phyloP scores from a whole-genome alignment of 305 asterid species.

The Striga hermonthica region DNA sequence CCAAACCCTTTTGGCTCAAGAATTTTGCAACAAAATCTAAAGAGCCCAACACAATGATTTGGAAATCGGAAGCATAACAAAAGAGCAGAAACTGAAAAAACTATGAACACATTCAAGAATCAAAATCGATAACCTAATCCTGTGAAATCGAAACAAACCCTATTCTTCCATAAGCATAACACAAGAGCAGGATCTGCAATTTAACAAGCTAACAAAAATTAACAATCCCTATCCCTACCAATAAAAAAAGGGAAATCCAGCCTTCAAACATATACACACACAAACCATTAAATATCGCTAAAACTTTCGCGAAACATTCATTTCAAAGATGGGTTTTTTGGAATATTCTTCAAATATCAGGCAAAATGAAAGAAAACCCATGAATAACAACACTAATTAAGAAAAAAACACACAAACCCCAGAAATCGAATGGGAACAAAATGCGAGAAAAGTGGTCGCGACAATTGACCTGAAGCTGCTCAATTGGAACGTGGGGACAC shows the following conservation, averaged over 20 bases:
- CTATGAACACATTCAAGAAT: background rate
- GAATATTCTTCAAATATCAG: background rate
- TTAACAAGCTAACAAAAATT: conserved; percentile 1
- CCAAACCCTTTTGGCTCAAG: background rate
- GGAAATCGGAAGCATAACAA: background rate
- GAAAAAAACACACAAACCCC: conserved; percentile 11
- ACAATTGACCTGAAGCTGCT: conserved; percentile 72
- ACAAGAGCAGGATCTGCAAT: background rate
- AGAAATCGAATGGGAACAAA: background rate
- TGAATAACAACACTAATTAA: too few relatives aligned
- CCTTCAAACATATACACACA: background rate
- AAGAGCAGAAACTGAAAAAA: background rate
- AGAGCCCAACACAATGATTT: background rate
- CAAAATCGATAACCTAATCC: background rate
- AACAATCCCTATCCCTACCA: conserved; percentile 5
- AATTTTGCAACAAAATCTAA: background rate
- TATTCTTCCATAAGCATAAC: background rate
- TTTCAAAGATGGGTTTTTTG: conserved; percentile 14
- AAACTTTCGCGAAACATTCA: background rate
- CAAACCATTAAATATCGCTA: background rate
- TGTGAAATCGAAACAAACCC: background rate
- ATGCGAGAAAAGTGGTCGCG: background rate
- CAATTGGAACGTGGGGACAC: conserved; percentile 81
- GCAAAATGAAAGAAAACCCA: conserved; percentile 29
- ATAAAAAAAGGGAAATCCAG: background rate